Conservation (phyloP, 108 stramenopile genomes). For the Mediolabrus comicus region DNA sequence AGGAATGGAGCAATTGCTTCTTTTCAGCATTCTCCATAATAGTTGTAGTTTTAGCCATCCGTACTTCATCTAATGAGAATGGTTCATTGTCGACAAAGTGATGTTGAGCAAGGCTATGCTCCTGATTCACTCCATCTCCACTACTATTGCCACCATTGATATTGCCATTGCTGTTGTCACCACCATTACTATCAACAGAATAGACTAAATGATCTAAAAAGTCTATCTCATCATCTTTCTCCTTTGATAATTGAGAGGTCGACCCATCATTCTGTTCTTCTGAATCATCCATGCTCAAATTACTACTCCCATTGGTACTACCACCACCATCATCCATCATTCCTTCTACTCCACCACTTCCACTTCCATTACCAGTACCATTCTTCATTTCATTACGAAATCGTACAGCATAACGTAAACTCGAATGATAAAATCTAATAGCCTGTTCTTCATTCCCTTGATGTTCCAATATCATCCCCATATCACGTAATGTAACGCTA, state of each 20-base stretch:
- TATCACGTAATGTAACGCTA: conserved; percentile 79
- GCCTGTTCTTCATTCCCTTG: conserved; percentile 67
- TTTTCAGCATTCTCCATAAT: conserved; percentile 17
- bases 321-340: background rate
- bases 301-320: conserved; percentile 1
- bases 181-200: conserved; percentile 10
- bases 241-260: background rate
- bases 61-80: conserved; percentile 41
- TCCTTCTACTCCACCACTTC: background rate
- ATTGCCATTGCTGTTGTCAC: background rate
- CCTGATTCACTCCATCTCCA: background rate
- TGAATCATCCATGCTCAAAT: conserved; percentile 1
- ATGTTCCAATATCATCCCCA: conserved; percentile 80
- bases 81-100: conserved; percentile 2
- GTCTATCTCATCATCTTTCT: background rate
- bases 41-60: conserved; percentile 32
- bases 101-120: too few relatives aligned
- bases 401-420: conserved; percentile 64
- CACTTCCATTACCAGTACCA: background rate
- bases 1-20: conserved; percentile 4
- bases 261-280: background rate
- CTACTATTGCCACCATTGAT: background rate
- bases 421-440: conserved; percentile 73
- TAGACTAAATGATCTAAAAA: conserved; percentile 15
- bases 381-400: background rate